Conservation (phyloP, 2,329 filamentous ascomycete genomes). For the Scedosporium aurantiacum region DNA sequence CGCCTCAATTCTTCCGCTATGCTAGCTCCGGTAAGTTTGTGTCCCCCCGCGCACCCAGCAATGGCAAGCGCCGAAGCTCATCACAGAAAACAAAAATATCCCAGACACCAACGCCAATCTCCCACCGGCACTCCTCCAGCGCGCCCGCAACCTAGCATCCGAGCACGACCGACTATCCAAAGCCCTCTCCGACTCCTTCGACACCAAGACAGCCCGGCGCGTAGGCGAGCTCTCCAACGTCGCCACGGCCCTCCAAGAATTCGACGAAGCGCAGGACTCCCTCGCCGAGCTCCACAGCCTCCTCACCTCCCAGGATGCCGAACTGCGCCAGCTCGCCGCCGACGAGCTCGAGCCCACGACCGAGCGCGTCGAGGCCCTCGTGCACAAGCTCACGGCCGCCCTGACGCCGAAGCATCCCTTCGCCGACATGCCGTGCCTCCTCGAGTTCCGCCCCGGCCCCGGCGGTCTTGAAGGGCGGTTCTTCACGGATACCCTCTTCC, state of each 20-base stretch:
- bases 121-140: slow-evolving; percentile 45
- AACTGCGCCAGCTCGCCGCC: slow-evolving; percentile 66
- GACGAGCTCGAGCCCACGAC: slow-evolving; percentile 68
- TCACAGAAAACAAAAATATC: not conserved
- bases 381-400: slow-evolving; percentile 58
- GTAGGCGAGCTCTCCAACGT: slow-evolving; percentile 50
- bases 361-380: slow-evolving; percentile 49
- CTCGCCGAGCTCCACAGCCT: slow-evolving; percentile 43
- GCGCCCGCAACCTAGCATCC: slow-evolving; percentile 44
- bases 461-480: slow-evolving; percentile 85
- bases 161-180: slow-evolving; percentile 46
- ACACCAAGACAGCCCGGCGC: slow-evolving; percentile 45
- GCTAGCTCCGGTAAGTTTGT: not conserved
- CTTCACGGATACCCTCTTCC: slow-evolving; percentile 76
- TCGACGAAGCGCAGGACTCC: slow-evolving; percentile 42
- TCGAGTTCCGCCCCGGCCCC: slow-evolving; percentile 86
- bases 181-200: slow-evolving; percentile 42
- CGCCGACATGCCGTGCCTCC: slow-evolving; percentile 74
- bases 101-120: slow-evolving; percentile 23
- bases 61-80: not conserved
- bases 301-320: slow-evolving; percentile 42
- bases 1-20: not conserved
- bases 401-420: slow-evolving; percentile 86
- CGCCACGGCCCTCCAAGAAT: slow-evolving; percentile 44
- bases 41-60: not conserved